These are phyloP conservation scores for Brassica hybrid DNA, from an alignment of 441 rosid genomes.

Conservation along the genomic window DNA sequence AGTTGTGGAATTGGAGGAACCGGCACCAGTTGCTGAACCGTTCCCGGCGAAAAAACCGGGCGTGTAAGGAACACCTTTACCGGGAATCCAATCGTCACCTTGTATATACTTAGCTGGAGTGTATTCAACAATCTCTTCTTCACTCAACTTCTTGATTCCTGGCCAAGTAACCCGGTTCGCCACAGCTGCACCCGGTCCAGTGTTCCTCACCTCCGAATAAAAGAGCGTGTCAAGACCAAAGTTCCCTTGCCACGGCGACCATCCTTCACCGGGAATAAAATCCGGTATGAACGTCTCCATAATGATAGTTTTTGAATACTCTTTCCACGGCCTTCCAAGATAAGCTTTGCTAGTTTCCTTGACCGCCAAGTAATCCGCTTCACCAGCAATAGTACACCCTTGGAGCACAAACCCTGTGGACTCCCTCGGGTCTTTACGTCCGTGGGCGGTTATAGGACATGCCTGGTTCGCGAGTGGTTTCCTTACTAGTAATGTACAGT, in stretches of 20 bases:
- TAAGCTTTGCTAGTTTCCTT: conserved; percentile 58
- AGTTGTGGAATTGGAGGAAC: conserved; percentile 13
- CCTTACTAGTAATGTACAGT: conserved; percentile 67
- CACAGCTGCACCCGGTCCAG: conserved; percentile 63
- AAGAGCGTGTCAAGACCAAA: conserved; percentile 71
- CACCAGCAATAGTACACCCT: conserved; percentile 72
- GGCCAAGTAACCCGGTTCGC: conserved; percentile 71
- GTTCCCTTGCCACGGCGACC: conserved; percentile 72
- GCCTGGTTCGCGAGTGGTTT: conserved; percentile 69
- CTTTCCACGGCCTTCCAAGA: conserved; percentile 96
- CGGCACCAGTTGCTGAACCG: neutral
- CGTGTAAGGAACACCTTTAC: conserved; percentile 57
- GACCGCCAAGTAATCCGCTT: conserved; percentile 64
- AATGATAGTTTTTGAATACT: conserved; percentile 70
- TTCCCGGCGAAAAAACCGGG: conserved; percentile 29
- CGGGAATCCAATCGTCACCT: conserved; percentile 60
- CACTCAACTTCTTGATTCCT: conserved; percentile 55
- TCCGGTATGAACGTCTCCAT: conserved; percentile 54
- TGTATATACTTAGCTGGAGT: conserved; percentile 55
- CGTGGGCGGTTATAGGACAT: conserved; percentile 81
- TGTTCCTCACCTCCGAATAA: conserved; percentile 70
- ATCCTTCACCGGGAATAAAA: conserved; percentile 65
- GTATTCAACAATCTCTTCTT: conserved; percentile 44
- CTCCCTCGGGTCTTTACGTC: conserved; percentile 83
- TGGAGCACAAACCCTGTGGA: conserved; percentile 74